These are phyloP conservation scores for Glycine latifolia DNA, from an alignment of 306 rosid genomes.

Conservation along the genomic window DNA sequence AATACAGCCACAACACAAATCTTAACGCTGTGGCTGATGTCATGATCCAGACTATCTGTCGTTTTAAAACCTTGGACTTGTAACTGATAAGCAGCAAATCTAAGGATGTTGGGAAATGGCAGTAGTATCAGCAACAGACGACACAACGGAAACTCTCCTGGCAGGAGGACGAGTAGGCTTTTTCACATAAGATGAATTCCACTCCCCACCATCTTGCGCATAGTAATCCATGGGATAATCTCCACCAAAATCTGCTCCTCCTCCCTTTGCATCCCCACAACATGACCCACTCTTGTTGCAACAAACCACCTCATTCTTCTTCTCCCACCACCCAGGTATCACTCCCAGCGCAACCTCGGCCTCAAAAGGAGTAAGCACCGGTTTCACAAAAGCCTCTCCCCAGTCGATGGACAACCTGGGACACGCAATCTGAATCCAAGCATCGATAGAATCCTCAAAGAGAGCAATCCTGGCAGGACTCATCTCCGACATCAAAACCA, in stretches of 20 bases:
- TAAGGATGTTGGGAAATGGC: constrained; percentile 33
- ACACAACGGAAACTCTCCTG: constrained; percentile 45
- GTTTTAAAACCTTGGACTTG: not conserved
- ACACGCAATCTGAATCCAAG: constrained; percentile 98
- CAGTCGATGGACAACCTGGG: constrained; percentile 93
- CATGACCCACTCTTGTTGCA: constrained; percentile 45
- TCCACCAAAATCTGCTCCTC: constrained; percentile 54
- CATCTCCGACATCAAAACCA: constrained; percentile 87
- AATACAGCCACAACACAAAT: not conserved
- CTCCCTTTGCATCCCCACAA: constrained; percentile 38
- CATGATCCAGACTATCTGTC: no score
- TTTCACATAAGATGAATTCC: constrained; percentile 86
- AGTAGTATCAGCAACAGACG: constrained; percentile 32
- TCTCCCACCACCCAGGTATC: constrained; percentile 98
- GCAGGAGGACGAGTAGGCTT: constrained; percentile 59
- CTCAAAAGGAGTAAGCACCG: constrained; percentile 87
- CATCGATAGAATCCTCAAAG: constrained; percentile 85
- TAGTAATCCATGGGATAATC: constrained; percentile 96
- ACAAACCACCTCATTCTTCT: constrained; percentile 24
- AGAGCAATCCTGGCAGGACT: constrained; percentile 74
- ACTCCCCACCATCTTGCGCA: constrained; percentile 91
- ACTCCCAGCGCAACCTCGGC: constrained; percentile 84
- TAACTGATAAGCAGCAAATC: constrained; percentile 18
- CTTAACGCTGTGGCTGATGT: not conserved
- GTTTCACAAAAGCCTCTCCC: constrained; percentile 92